Base-by-base conservation (phyloP, 2,329 filamentous ascomycete genomes). In the Uncinocarpus reesii region DNA sequence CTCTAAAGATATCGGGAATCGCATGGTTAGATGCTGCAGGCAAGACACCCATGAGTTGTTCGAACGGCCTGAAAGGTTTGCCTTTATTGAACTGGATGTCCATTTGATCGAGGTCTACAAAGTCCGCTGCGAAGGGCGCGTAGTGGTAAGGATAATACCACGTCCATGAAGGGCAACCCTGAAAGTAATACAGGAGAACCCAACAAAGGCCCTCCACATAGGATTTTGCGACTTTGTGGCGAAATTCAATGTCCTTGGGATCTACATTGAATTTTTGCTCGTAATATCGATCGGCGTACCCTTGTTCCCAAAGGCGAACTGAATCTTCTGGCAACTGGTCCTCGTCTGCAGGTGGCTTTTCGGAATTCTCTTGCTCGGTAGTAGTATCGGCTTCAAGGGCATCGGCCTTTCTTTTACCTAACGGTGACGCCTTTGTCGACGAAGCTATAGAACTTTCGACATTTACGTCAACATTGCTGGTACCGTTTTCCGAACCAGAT, bases 61-160 rank as follows among this genome's bases (percentile, higher is more conserved):
- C 92, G 62, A 95, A 98, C 0, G 92, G 93, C 56, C 76, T 84
- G 57, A 95, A 95, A 3, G 87, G 85, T 42, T 75, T 79, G 8
- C 90, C 90, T 65, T 89, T 86, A 50, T 86, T 77, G 57, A 98
- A 98, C 15, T 76, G 72, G 55, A 95, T 79, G 26, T 84, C 75
- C 73, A 95, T 80, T 56, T 87, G 81, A 45, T 75, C 78, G 38
- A 98, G 74, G 48, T 89, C 82, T 50, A 84, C 82, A 65, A 98
- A 98, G 65, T 98, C 92, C 45, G 88, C 85, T 2, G 92, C 92
- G 63, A 98, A 98, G 2, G 93, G 92, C 1, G 92, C 93, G 63
- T 98, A 98, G 63, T 98, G 92, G 61, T 96, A 94, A 0, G 92
- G 92, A 62, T 95, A 98, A 65, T 92, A 98, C 92, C 92, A 98